Conservation (phyloP, 306 rosid genomes). For the Cucumis sativus region DNA sequence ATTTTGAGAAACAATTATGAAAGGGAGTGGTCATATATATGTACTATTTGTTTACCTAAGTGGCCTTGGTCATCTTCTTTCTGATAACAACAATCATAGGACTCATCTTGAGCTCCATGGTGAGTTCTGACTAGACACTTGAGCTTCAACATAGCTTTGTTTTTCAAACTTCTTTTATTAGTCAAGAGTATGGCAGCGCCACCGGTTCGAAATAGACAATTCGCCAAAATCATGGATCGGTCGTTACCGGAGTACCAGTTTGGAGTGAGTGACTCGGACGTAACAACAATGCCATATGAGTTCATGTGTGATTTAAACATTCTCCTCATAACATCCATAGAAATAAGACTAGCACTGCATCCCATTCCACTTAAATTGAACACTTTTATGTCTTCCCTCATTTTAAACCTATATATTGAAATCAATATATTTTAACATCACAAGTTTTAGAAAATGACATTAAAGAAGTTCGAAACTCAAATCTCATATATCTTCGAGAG, state of each 20-base stretch:
- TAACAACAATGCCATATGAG: neutral
- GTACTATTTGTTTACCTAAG: conserved; percentile 14
- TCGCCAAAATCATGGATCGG: conserved; percentile 2
- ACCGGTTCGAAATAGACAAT: conserved; percentile 5
- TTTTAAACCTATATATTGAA: conserved; percentile 27
- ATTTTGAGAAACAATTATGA: neutral
- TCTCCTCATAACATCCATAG: neutral
- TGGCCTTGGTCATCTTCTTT: conserved; percentile 6
- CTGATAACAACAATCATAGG: neutral
- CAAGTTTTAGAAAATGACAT: no score
- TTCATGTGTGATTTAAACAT: neutral
- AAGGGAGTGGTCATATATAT: conserved; percentile 6
- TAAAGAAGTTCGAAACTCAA: no score
- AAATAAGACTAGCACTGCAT: conserved; percentile 5
- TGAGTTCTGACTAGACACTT: neutral
- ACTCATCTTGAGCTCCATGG: conserved; percentile 9
- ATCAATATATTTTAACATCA: no score
- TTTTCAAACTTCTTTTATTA: neutral
- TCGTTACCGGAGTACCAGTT: conserved; percentile 10
- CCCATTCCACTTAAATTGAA: conserved; percentile 12
- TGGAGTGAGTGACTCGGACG: conserved; percentile 1
- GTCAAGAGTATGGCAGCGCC: conserved; percentile 3
- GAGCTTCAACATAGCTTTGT: conserved; percentile 1
- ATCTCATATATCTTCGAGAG: no score
- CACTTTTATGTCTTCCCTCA: conserved; percentile 43